Evolutionary conservation across 2,329 filamentous ascomycete species (phyloP), one percentile per base, ranked within the genome.

Genomic region (Alternaria gansuensis): DNA sequence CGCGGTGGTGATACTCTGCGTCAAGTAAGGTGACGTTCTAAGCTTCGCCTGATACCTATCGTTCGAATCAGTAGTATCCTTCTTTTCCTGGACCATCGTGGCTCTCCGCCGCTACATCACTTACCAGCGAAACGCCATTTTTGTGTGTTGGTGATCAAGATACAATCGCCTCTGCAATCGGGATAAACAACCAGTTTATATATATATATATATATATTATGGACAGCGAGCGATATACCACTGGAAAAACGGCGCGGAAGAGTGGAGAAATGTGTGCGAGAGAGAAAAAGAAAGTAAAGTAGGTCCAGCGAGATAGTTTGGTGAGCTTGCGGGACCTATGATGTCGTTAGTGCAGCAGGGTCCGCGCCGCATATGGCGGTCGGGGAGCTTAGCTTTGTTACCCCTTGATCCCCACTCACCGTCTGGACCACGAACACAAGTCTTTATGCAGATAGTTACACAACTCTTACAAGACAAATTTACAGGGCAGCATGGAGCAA

Each of bases 1-100:
- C 48, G 92, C 90, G 37, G 94, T 97, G 56, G 93, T 96, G 70
- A 97, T 82, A 76, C 90, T 91, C 83, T 97, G 92, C 10, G 94
- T 98, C 73, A 97, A 87, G 69, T 98, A 83, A 60, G 94, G 94
- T 74, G 91, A 87, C 72, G 88, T 86, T 69, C 90, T 89, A 76
- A 97, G 84, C 78, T 87, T 90, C 74, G 87, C 84, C 80, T 96
- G 92, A 82, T 98, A 98, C 93, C 93, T 88, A 44, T 59, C n/a
- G 29, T 33, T 33, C n/a, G 13, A n/a, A 51, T 62, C 36, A 56
- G 59, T 33, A 21, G 34, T 17, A 24, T 17, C 50, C 39, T 29
- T 21, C 44, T 34, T 43, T 8, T 24, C 21, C 3, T 4, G 13
- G n/a, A 13, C 37, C 21, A 24, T 4, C 37, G 21, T n/a, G 33